Percentiles rank a stretch among this genome's conserved stretches.
Evolutionary conservation across 2,329 filamentous ascomycete species (phyloP).

Genomic region (Incumbomyces lentus): DNA sequence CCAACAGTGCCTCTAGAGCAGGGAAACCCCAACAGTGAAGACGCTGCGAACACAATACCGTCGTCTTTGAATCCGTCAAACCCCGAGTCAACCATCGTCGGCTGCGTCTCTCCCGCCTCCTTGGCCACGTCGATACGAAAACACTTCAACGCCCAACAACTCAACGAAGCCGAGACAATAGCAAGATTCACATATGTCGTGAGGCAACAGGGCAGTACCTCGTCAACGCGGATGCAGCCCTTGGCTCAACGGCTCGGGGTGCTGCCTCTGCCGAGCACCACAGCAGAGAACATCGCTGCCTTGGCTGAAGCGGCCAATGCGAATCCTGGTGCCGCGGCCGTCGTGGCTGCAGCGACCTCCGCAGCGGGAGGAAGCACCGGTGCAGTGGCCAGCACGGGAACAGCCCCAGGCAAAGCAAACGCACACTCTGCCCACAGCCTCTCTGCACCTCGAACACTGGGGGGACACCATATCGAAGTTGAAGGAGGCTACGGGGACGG

Average conservation of each 20-base stretch:
- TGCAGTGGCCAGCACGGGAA: background rate
- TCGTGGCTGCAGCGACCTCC: background rate
- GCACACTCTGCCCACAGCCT: constrained; percentile 1
- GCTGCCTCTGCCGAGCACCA: constrained; percentile 1
- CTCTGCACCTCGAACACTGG: background rate
- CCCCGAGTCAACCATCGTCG: constrained; percentile 6
- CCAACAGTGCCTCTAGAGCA: background rate
- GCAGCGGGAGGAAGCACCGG: background rate
- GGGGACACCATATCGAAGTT: constrained; percentile 9
- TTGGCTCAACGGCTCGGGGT: constrained; percentile 1
- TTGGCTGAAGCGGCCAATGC: background rate
- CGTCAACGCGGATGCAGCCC: background rate
- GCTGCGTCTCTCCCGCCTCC: background rate
- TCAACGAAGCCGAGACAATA: constrained; percentile 38
- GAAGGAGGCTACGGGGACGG: constrained; percentile 19
- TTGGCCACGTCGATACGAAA: constrained; percentile 35
- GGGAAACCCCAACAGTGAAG: background rate
- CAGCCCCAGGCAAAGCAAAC: background rate
- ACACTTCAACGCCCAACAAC: constrained; percentile 37
- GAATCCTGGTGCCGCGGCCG: background rate
- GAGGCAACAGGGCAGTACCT: constrained; percentile 26
- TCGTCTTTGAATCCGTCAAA: background rate
- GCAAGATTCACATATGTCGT: constrained; percentile 39
- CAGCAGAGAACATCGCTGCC: background rate
- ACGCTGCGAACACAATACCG: background rate